Base-by-base conservation (phyloP, 345 rosid species). In the Gossypium raimondii region DNA sequence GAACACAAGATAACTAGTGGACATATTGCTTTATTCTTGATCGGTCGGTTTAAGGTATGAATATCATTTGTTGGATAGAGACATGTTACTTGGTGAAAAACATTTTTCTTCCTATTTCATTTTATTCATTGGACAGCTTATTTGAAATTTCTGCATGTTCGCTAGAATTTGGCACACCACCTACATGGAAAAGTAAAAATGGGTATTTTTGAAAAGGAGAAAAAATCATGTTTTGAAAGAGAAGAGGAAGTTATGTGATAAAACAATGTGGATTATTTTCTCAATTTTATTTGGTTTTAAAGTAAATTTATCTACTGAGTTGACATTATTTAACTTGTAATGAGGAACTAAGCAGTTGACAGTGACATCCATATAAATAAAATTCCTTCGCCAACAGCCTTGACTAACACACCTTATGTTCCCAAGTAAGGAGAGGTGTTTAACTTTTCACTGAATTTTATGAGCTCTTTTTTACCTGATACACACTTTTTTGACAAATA, bases 1-100 rank as follows among this genome's bases (percentile, higher is more conserved):
- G 99, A 93, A 56, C 97, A 85, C 81, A 95, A 88, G 85, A 85
- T 95, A 78, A 84, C 86, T 74, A 93, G 78, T 63, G 84, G 87
- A 48, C 94, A 85, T 47, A 77, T 93, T 58, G 97, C 94, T 59
- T 70, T 83, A 67, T 89, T 84, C 87, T 84, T 93, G 82, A 87
- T 89, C 73, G 88, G 77, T 79, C 88, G 89, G 69, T 91, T 93
- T 79, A 95, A 95, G 98, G 99, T 91, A 80, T 59, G 76, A 55
- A 72, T 14, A 69, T 45, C 24, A 14, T 75, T 78, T 73, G 57
- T 68, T 41, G 57, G 56, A 34, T 34, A 6, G 55, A 38, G 45
- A 38, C 18, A 34, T 17, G 41, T 9, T 64, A n/a, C 24, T 25
- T 16, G 44, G n/a, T 25, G 24, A 68, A 9, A 48, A 50, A 25